Conservation (phyloP, 1,139 yeast species). For the Candida freyschussii region DNA sequence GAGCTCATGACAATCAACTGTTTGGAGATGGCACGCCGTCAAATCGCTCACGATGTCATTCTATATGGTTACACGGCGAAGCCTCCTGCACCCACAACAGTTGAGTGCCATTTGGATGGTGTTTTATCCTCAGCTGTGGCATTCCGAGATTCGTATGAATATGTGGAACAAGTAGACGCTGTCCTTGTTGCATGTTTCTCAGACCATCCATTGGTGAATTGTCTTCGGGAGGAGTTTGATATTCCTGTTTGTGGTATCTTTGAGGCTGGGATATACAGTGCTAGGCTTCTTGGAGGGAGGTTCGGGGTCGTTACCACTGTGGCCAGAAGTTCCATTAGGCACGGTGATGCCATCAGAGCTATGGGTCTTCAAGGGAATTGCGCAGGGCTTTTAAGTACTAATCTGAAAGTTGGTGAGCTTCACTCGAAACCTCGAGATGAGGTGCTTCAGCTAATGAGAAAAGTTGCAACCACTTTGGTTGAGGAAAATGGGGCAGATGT, state of each 20-base stretch:
- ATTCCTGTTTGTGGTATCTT: constrained; percentile 29
- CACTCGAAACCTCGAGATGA: constrained; percentile 30
- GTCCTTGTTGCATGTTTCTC: constrained; percentile 30
- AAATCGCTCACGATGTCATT: constrained; percentile 26
- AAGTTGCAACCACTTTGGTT: constrained; percentile 26
- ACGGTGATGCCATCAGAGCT: constrained; percentile 25
- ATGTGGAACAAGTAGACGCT: constrained; percentile 26
- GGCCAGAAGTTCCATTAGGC: constrained; percentile 20
- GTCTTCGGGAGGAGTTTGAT: constrained; percentile 29
- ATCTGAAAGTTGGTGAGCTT: constrained; percentile 30
- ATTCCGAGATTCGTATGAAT: constrained; percentile 26
- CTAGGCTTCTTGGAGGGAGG: constrained; percentile 20
- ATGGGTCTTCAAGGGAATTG: constrained; percentile 29
- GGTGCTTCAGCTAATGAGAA: constrained; percentile 26
- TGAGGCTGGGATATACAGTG: constrained; percentile 26
- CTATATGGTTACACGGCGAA: constrained; percentile 28
- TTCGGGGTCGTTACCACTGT: constrained; percentile 23
- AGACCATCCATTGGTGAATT: constrained; percentile 29
- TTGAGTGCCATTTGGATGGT: constrained; percentile 30
- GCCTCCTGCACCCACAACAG: constrained; percentile 24
- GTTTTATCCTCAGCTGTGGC: constrained; percentile 28
- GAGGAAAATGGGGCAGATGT: constrained; percentile 29
- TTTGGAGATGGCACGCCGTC: constrained; percentile 24
- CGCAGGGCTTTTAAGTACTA: constrained; percentile 32
- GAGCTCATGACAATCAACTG: constrained; percentile 27